Evolutionary conservation across 257 asterid genomes (phyloP), one percentile per base, ranked within the genome.

Genomic region (Paulownia fortunei): DNA sequence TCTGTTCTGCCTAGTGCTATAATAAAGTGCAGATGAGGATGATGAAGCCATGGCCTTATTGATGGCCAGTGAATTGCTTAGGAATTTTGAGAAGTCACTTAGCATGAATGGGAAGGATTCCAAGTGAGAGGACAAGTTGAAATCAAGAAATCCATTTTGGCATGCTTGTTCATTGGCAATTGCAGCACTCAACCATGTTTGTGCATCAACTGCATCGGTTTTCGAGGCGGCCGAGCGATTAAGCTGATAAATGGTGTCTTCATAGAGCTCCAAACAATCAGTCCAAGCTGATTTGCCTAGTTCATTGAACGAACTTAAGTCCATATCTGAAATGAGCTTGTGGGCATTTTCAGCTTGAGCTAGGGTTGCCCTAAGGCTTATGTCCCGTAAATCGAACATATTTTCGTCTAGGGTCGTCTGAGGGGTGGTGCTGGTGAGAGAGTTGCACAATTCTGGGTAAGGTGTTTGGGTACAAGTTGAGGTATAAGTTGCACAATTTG

Each of bases 121-220:
- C 41, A 78, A 77, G 5, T 79, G 63, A 8, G 80, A 73, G 21
- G 85, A 77, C 74, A 89, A 49, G 41, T 86, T 80, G 49, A 89
- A 87, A 56, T 88, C 93, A 41, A 60, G 76, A 69, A 88, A 91
- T 65, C 95, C 97, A 70, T 87, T 86, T 47, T 18, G 71, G 86
- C 95, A 91, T 8, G 93, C 77, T 80, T 87, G 80, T 30, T 81
- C 85, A 52, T 90, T 91, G 49, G 97, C 90, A n/a, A 88, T 58
- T 16, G 95, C 73, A 2, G 95, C 93, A 76, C 97, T 91, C 44
- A 91, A 37, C 95, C 92, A 91, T 56, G 95, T 89, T 78, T 89
- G 93, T 8, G 81, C 89, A 69, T 89, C 90, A 26, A 75, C 34
- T 2, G 70, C 36, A 26, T 55, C 15, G 44, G 18, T 30, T 8